Base-by-base conservation (phyloP, 139 green algal species). In the Chlamydomonas sp. region DNA sequence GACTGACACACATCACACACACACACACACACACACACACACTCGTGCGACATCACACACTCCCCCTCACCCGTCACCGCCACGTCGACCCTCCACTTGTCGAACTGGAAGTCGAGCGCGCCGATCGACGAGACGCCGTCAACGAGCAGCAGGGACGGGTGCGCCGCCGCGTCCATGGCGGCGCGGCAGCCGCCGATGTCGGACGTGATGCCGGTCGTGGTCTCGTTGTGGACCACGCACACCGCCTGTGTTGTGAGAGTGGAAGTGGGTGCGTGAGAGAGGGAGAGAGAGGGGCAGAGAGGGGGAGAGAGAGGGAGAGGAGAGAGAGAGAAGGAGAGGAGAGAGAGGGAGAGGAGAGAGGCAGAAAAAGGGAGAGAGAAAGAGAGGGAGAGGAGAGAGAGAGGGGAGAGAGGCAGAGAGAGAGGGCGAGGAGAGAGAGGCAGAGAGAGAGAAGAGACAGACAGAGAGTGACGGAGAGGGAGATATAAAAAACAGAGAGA, bases 21-120 rank as follows among this genome's bases (percentile, higher is more conserved):
- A n/a, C n/a, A n/a, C n/a, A n/a, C n/a, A n/a, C n/a, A n/a, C n/a
- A n/a, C n/a, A n/a, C n/a, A n/a, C n/a, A n/a, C n/a, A n/a, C n/a
- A n/a, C n/a, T n/a, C n/a, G n/a, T n/a, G n/a, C n/a, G n/a, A n/a
- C n/a, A n/a, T n/a, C n/a, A n/a, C n/a, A n/a, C n/a, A n/a, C n/a
- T n/a, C n/a, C n/a, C n/a, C n/a, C n/a, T n/a, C n/a, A n/a, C 62
- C 62, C n/a, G 94, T 98, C 28, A 98, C 87, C 22, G 93, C 94
- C 43, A 97, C 85, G 78, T 98, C 94, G 28, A 98, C 94, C 20
- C 87, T 64, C 93, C 93, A 98, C 28, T 96, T 79, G 75, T 98
- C 94, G 65, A 98, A 88, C 50, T 87, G 70, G 80, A 98, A 98
- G 48, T 92, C 80, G 29, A 96, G 85, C 3, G 87, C 93, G 16